phyloP scores from a whole-genome alignment of 768 basidiomycete genomes.

The Crassisporium funariophilum region DNA sequence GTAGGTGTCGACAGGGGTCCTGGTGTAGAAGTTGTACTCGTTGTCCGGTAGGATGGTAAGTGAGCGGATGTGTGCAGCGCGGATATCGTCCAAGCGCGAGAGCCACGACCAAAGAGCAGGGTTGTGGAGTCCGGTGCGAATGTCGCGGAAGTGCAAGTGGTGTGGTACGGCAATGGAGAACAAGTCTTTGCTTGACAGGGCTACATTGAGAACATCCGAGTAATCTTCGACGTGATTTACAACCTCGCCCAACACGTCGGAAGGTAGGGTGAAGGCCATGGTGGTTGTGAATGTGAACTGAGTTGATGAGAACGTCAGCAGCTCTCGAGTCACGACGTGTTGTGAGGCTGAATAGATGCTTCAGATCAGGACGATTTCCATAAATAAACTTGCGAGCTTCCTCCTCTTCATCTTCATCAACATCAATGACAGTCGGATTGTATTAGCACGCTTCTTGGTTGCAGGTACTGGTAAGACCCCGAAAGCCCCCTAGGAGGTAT shows the following conservation, averaged over 20 bases:
- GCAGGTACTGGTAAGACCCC: no score
- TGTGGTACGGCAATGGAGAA: constrained; percentile 10
- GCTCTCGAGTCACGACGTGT: no score
- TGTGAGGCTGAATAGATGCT: no score
- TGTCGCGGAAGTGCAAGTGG: constrained; percentile 14
- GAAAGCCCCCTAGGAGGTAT: no score
- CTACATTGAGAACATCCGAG: constrained; percentile 12
- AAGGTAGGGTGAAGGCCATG: constrained; percentile 8
- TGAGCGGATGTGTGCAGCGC: constrained; percentile 7
- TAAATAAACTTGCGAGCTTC: no score
- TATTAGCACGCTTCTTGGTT: no score
- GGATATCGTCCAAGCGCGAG: constrained; percentile 7
- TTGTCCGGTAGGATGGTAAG: constrained; percentile 10
- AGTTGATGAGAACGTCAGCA: no score
- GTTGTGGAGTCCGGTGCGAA: constrained; percentile 7
- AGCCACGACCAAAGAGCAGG: constrained; percentile 9
- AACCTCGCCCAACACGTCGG: constrained; percentile 6
- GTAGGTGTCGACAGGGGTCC: not conserved
- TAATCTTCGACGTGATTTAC: constrained; percentile 1
- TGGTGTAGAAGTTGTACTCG: not conserved
- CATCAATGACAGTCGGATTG: no score
- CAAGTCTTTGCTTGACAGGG: constrained; percentile 8
- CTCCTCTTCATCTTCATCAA: no score
- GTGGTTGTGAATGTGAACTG: no score
- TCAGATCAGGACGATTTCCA: no score